Base-by-base conservation (phyloP, 2,329 filamentous ascomycete species). In the Lecanosticta acicola region DNA sequence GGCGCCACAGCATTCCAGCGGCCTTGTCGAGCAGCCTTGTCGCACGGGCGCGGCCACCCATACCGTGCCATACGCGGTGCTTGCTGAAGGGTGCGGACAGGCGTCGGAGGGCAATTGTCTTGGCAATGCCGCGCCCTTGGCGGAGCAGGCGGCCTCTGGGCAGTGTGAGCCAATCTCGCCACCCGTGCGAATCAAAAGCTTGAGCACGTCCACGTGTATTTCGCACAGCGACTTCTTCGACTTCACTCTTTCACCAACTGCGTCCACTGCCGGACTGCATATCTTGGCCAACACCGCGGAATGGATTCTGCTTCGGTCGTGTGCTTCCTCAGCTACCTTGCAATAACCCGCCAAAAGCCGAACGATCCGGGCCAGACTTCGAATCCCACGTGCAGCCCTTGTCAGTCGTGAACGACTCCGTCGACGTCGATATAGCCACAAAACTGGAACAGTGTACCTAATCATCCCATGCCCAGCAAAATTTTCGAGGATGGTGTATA, bases 221-320 rank as follows among this genome's bases (percentile, higher is more conserved):
- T n/a, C n/a, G n/a, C n/a, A n/a, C n/a, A n/a, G n/a, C n/a, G n/a
- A n/a, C n/a, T 37, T 37, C 5, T 37, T 5, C 18, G 14, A 16
- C 35, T 16, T 19, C 16, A 16, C 5, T 17, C 16, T 10, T 37
- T 10, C 16, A 9, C 10, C 24, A 11, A n/a, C n/a, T n/a, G n/a
- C n/a, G n/a, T n/a, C 24, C 24, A 11, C 24, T 29, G 24, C 24
- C 24, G 11, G 5, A 29, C 5, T 7, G 7, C 7, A 29, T 19
- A 19, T 19, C 33, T 37, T 37, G 35, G 35, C 35, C 24, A 17
- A 17, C 35, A 37, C 16, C 4, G 35, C 35, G 35, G 35, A 37
- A n/a, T 16, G 11, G 14, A 11, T 37, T 37, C 35, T 37, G 35
- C 35, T 37, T 37, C 35, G 8, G 35, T 37, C 35, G 35, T 37